Evolutionary conservation across 2,329 filamentous ascomycete genomes (phyloP), one percentile per base, ranked within the genome.

Genomic region (Phialophora chinensis): DNA sequence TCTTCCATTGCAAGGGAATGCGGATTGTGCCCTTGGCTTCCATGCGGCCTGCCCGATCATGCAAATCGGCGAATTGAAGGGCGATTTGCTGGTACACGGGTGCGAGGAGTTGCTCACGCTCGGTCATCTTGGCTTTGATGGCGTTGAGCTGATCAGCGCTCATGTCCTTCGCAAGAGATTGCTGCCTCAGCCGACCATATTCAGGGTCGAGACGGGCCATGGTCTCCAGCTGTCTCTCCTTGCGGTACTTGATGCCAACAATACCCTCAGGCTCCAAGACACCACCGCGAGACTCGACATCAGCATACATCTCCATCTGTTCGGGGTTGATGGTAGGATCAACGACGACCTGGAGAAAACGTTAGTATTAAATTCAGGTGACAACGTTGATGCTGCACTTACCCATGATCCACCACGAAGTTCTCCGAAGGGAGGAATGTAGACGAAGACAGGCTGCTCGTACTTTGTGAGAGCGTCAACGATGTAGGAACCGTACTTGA

Each of bases 401-500:
- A 86, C 84, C 95, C 95, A 99, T 69, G 95, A 99, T 75, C 95
- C 95, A 87, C 95, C 95, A 86, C 95, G 94, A 63, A 99, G 90
- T 81, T 99, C 95, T 74, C 95, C 94, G 76, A 90, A 92, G 8
- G 95, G 95, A 76, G 95, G 95, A 76, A 99, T 99, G 85, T 99
- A 99, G 71, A 99, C 92, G 77, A 99, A 99, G 81, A 99, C 90
- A 63, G 95, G 95, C 85, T 99, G 95, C 85, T 99, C 92, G 77
- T 92, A 99, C 83, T 97, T 96, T 85, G 97, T 93, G 56, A 99
- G 90, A 63, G 94, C 94, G 76, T 99, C 95, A 73, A 99, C 95
- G 77, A 99, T 99, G 86, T 95, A 98, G 20, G 94, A 97, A 77
- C 95, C 95, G 77, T 99, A 99, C 86, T 99, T 99, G 81, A 99